Base-by-base conservation (phyloP, 2,329 filamentous ascomycete species). In the Penicillium sp. region DNA sequence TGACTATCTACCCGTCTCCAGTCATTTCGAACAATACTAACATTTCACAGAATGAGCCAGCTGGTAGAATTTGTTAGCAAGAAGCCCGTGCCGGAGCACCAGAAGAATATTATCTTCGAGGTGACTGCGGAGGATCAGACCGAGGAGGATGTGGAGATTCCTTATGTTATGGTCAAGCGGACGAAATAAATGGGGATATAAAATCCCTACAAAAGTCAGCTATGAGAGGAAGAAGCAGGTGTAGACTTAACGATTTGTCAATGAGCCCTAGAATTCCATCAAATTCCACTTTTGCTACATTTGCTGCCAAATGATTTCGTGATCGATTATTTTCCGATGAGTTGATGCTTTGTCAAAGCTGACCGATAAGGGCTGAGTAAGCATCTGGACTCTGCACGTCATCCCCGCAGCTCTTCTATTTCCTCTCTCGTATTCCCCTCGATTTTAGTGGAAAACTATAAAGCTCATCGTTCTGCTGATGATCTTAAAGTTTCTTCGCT, bases 31-130 rank as follows among this genome's bases (percentile, higher is more conserved):
- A 31, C 9, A 26, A 53, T 47, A 59, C 72, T 76, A 71, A 78
- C 60, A 57, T 43, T 54, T 26, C 49, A 43, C 54, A 96, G 92
- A 78, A 85, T 98, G 77, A 96, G 91, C 78, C 82, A 93, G 72
- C 83, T 99, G 50, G 89, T 96, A 5, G 91, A 93, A 78, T 86
- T 85, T 46, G 90, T 99, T 62, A 96, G 91, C 60, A 96, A 93
- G 83, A 97, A 96, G 81, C 84, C 88, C 2, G 89, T 99, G 57
- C 93, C 95, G 0, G 84, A 86, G 4, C 93, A 98, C 73, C 92
- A 96, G 80, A 95, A 90, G 82, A 93, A 96, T 69, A 86, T 98
- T 62, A 97, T 98, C 67, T 96, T 98, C 71, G 95, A 98, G 80
- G 90, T 97, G 64, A 96, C 95, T 7, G 91, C 90, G 0, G 93